phyloP scores from a whole-genome alignment of 306 rosid species.

The Herpetospermum pedunculosum region DNA sequence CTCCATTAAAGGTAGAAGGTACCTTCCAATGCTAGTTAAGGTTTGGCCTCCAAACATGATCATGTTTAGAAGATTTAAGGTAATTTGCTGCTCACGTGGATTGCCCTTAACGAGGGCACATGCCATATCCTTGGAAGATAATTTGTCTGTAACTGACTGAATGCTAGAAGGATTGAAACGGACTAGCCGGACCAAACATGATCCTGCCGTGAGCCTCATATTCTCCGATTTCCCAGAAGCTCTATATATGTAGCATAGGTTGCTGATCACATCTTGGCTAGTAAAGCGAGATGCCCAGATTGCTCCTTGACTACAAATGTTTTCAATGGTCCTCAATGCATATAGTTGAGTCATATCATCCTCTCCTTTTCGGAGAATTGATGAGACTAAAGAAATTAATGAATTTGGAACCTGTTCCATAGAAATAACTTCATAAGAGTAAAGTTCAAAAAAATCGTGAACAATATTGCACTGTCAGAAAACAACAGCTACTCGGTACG shows the following conservation, averaged over 20 bases:
- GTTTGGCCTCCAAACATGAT: slow-evolving; percentile 83
- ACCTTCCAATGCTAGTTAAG: slow-evolving; percentile 59
- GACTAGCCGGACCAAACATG: slow-evolving; percentile 87
- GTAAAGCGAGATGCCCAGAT: slow-evolving; percentile 75
- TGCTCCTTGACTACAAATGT: slow-evolving; percentile 89
- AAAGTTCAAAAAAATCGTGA: neutral
- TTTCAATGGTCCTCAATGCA: slow-evolving; percentile 88
- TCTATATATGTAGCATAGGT: slow-evolving; percentile 73
- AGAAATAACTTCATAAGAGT: slow-evolving; percentile 2
- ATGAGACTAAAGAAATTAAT: slow-evolving; percentile 64
- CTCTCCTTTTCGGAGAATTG: slow-evolving; percentile 84
- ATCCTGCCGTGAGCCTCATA: slow-evolving; percentile 93
- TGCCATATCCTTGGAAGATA: slow-evolving; percentile 73
- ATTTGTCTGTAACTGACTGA: slow-evolving; percentile 63
- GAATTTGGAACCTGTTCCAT: slow-evolving; percentile 71
- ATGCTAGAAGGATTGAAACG: slow-evolving; percentile 72
- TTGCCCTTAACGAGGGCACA: slow-evolving; percentile 71
- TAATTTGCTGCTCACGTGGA: slow-evolving; percentile 87
- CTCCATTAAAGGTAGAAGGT: slow-evolving; percentile 63
- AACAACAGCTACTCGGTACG: neutral
- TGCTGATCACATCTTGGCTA: slow-evolving; percentile 69
- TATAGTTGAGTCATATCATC: slow-evolving; percentile 87
- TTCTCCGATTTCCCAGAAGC: slow-evolving; percentile 93
- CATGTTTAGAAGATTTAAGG: slow-evolving; percentile 78
- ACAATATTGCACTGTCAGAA: neutral